Evolutionary conservation across 75 land plant genomes (phyloP).

Genomic region (Pinus taeda): DNA sequence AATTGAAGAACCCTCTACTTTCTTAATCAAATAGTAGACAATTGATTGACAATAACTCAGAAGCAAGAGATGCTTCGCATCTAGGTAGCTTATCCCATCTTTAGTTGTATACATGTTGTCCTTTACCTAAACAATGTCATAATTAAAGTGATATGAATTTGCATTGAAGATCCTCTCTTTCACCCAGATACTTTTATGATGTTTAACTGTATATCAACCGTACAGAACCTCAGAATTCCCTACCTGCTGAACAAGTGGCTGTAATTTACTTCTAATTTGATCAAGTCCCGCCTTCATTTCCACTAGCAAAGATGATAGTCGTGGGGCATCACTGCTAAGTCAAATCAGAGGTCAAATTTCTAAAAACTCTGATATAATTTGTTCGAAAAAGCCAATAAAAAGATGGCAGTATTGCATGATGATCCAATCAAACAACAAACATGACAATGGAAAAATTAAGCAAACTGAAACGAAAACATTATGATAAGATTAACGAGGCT

Average conservation of each 20-base stretch:
- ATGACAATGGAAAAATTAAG: no score
- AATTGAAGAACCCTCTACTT: conserved; percentile 76
- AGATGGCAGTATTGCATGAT: no score
- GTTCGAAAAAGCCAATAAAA: no score
- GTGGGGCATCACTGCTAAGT: conserved; percentile 59
- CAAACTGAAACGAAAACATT: no score
- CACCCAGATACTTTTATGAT: not conserved
- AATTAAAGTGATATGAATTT: not conserved
- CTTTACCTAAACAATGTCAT: conserved; percentile 52
- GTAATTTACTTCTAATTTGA: conserved; percentile 45
- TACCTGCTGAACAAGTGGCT: conserved; percentile 60
- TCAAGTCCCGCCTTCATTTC: conserved; percentile 81
- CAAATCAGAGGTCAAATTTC: no score
- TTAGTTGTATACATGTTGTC: conserved; percentile 47
- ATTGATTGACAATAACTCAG: conserved; percentile 79
- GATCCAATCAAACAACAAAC: no score
- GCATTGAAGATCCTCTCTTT: not conserved
- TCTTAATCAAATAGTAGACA: conserved; percentile 79
- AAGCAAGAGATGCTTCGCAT: conserved; percentile 83
- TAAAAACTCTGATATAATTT: no score
- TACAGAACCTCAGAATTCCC: not conserved
- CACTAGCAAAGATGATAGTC: conserved; percentile 45
- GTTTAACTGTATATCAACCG: not conserved
- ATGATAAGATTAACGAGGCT: no score
- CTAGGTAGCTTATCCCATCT: conserved; percentile 94